These are phyloP conservation scores for Corrigiola litoralis DNA, from an alignment of 179 eudicot genomes.

Conservation along the genomic window DNA sequence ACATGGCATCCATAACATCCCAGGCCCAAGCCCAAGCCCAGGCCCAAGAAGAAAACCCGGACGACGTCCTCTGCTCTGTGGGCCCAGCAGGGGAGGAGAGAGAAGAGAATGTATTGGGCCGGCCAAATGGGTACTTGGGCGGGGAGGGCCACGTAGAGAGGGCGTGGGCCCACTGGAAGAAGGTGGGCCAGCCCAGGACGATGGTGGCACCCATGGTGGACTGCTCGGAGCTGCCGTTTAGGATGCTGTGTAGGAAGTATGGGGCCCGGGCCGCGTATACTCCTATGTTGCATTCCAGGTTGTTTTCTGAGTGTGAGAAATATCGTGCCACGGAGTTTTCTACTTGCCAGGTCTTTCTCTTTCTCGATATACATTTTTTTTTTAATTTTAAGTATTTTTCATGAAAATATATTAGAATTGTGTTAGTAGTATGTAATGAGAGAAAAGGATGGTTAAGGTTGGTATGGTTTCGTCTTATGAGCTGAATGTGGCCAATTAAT, in stretches of 20 bases:
- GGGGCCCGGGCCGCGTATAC: constrained; percentile 95
- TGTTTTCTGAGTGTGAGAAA: constrained; percentile 83
- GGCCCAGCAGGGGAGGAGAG: background rate
- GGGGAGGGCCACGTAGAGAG: constrained; percentile 70
- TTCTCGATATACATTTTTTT: constrained; percentile 14
- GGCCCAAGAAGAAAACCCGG: constrained; percentile 17
- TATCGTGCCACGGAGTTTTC: constrained; percentile 70
- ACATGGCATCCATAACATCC: constrained; percentile 41
- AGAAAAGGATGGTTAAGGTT: too few species aligned
- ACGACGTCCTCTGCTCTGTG: constrained; percentile 41
- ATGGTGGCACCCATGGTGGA: constrained; percentile 98
- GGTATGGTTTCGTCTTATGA: too few species aligned
- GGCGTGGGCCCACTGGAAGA: constrained; percentile 94
- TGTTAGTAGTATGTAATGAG: too few species aligned
- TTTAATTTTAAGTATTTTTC: background rate
- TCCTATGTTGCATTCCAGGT: constrained; percentile 93
- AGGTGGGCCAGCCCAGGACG: constrained; percentile 64
- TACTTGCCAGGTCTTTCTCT: constrained; percentile 64
- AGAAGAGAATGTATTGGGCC: constrained; percentile 15
- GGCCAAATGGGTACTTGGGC: constrained; percentile 41
- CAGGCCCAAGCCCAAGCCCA: constrained; percentile 14
- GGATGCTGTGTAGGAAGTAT: constrained; percentile 83
- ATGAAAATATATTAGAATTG: too few species aligned
- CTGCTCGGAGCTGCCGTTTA: constrained; percentile 91
- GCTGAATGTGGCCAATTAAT: too few species aligned